phyloP scores from a whole-genome alignment of 2,329 filamentous ascomycete genomes.

The Colletotrichum sp. region DNA sequence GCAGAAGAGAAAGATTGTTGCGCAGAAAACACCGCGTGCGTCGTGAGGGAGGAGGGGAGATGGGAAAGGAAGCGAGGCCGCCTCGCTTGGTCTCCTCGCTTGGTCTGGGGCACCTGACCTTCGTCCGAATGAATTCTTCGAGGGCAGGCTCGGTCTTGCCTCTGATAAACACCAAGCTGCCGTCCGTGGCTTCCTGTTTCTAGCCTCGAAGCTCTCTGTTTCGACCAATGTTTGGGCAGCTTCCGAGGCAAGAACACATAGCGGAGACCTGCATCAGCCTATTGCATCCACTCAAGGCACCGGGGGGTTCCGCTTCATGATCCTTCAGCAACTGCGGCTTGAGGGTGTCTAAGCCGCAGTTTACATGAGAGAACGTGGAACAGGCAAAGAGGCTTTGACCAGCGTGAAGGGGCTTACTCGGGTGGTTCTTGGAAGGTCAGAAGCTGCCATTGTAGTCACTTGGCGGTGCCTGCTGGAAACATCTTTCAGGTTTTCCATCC shows the following conservation, averaged over 20 bases:
- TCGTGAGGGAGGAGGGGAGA: neutral
- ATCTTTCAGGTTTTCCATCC: neutral
- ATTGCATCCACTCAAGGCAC: neutral
- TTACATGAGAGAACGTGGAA: neutral
- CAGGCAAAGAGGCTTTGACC: conserved; percentile 6
- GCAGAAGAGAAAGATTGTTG: neutral
- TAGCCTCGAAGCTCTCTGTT: neutral
- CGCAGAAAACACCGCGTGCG: neutral
- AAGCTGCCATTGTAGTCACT: neutral
- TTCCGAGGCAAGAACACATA: neutral
- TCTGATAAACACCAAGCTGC: neutral
- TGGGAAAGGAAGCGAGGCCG: neutral
- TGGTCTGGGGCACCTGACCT: neutral
- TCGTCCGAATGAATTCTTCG: neutral
- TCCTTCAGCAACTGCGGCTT: neutral
- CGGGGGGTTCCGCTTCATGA: neutral
- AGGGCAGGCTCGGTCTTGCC: conserved; percentile 12
- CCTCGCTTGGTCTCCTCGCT: neutral
- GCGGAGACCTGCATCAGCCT: neutral
- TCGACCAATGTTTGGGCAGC: neutral
- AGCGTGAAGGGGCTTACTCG: neutral
- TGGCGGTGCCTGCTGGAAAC: neutral
- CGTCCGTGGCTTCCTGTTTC: conserved; percentile 17
- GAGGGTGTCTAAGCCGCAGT: neutral
- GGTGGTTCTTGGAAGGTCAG: neutral